Evolutionary conservation across 2,329 filamentous ascomycete genomes (phyloP).

Genomic region (Arthrinium puccinioides): DNA sequence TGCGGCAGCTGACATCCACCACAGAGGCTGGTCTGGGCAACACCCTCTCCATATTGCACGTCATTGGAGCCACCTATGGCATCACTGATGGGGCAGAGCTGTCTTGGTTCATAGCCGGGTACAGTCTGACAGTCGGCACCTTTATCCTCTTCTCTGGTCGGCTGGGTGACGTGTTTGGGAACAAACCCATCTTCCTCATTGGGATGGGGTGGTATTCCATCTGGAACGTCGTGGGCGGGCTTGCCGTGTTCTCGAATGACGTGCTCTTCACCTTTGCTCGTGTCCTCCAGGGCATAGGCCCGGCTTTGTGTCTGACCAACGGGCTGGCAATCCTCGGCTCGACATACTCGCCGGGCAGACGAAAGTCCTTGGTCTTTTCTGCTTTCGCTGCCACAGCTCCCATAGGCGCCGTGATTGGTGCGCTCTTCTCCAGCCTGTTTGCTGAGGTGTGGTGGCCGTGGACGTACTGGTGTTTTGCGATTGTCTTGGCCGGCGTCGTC

Average conservation of each 20-base stretch:
- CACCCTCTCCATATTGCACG: conserved; percentile 30
- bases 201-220: conserved; percentile 34
- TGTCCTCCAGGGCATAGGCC: conserved; percentile 45
- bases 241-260: conserved; percentile 22
- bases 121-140: conserved; percentile 34
- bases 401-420: conserved; percentile 22
- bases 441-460: conserved; percentile 23
- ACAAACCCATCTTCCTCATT: conserved; percentile 34
- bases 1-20: not conserved
- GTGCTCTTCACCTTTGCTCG: conserved; percentile 37
- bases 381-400: conserved; percentile 27
- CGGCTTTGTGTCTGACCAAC: conserved; percentile 49
- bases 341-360: conserved; percentile 33
- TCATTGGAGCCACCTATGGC: conserved; percentile 35
- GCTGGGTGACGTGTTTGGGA: conserved; percentile 37
- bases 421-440: conserved; percentile 19
- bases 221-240: conserved; percentile 30
- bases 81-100: conserved; percentile 28
- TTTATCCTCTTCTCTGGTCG: conserved; percentile 40
- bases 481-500: conserved; percentile 18
- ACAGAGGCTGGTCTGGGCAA: conserved; percentile 33
- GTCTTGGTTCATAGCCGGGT: conserved; percentile 38
- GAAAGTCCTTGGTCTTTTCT: conserved; percentile 27
- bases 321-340: conserved; percentile 47
- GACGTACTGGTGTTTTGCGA: conserved; percentile 19